Conservation (phyloP, 2,329 filamentous ascomycete genomes). For the Alternaria sp. region DNA sequence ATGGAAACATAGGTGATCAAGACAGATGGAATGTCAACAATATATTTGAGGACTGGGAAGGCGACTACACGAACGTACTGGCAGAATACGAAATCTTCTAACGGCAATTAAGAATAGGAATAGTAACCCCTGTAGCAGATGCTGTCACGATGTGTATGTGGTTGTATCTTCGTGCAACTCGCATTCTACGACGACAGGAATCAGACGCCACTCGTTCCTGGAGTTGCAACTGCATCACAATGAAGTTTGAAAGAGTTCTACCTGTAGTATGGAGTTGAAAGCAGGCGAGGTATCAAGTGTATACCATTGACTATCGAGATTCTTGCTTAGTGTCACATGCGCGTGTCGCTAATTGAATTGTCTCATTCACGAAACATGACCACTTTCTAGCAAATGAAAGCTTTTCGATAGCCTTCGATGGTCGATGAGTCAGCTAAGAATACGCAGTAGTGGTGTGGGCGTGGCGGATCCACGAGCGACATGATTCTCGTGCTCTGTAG, state of each 20-base stretch:
- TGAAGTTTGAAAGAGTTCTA: background rate
- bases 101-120: background rate
- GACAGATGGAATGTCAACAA: background rate
- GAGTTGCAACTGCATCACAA: background rate
- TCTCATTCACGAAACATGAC: background rate
- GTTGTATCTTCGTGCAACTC: too few species aligned
- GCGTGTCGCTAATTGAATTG: background rate
- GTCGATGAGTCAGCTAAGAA: background rate
- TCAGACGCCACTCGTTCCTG: too few species aligned
- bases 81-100: background rate
- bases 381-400: background rate
- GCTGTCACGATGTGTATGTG: background rate
- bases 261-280: background rate
- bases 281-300: background rate
- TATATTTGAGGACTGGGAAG: background rate
- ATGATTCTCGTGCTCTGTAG: background rate
- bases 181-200: too few species aligned
- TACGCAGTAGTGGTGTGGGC: background rate
- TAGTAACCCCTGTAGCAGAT: background rate
- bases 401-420: background rate
- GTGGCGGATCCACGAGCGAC: background rate
- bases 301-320: background rate
- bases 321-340: background rate
- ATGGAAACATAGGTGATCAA: background rate
- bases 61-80: background rate